phyloP scores from a whole-genome alignment of 768 basidiomycete genomes.

The Sistotremastrum niveocremeum region DNA sequence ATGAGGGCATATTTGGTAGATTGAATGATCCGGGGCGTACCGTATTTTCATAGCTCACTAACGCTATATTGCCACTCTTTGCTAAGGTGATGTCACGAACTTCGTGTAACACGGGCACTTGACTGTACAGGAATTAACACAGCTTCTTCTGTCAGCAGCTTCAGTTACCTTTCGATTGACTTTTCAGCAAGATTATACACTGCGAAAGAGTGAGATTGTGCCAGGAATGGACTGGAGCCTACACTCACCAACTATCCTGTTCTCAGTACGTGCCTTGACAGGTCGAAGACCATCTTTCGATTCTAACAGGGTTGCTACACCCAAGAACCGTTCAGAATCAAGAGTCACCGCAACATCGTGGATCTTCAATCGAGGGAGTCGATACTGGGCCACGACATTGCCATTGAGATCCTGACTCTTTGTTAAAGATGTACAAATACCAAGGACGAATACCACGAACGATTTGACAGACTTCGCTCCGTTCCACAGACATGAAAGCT shows the following conservation, averaged over 20 bases:
- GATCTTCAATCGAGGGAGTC: conserved; percentile 47
- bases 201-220: conserved; percentile 14
- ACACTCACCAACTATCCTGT: conserved; percentile 53
- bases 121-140: conserved; percentile 25
- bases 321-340: conserved; percentile 48
- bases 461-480: conserved; percentile 43
- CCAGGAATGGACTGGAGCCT: background rate
- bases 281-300: conserved; percentile 53
- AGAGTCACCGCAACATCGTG: conserved; percentile 62
- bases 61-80: conserved; percentile 42
- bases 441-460: conserved; percentile 22
- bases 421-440: background rate
- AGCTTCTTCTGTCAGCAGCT: background rate
- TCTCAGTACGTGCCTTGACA: conserved; percentile 57
- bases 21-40: conserved; percentile 19
- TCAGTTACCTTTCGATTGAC: conserved; percentile 46
- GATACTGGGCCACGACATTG: conserved; percentile 41
- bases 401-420: conserved; percentile 42
- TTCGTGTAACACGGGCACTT: conserved; percentile 60
- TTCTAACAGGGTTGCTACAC: conserved; percentile 52
- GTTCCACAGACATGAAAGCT: conserved; percentile 67
- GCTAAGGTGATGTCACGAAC: conserved; percentile 59
- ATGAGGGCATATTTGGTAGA: background rate
- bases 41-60: conserved; percentile 66
- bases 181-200: conserved; percentile 57